A percentile compares a stretch with the other conserved stretches of the same genome.
These are phyloP conservation scores for Boletus reticulatus DNA, from an alignment of 768 basidiomycete genomes.

Conservation along the genomic window DNA sequence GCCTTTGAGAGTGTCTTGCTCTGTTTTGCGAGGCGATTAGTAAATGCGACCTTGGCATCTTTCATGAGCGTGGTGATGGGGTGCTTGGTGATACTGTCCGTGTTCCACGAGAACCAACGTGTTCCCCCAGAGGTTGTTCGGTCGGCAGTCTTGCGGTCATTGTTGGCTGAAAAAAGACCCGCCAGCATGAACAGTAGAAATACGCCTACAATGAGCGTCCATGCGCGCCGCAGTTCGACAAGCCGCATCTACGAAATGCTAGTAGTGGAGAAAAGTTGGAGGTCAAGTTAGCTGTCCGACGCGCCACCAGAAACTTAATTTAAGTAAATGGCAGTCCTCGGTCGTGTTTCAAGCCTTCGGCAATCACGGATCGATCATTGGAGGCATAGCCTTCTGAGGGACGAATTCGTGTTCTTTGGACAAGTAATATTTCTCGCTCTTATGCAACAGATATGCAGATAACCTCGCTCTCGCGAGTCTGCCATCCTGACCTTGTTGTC, in stretches of 20 bases:
- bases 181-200: conserved; percentile 50
- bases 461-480: conserved; percentile 71
- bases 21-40: conserved; percentile 64
- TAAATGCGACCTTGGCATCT: conserved; percentile 75
- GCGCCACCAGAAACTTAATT: background rate
- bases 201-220: conserved; percentile 41
- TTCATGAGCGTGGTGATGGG: conserved; percentile 86
- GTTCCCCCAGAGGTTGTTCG: background rate
- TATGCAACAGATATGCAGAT: conserved; percentile 51
- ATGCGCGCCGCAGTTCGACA: conserved; percentile 27
- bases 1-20: conserved; percentile 78
- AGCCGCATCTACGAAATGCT: conserved; percentile 15
- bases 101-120: conserved; percentile 11
- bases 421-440: conserved; percentile 54
- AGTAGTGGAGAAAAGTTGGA: background rate
- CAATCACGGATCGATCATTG: too few relatives aligned
- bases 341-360: too few relatives aligned
- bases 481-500: background rate
- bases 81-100: conserved; percentile 40
- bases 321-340: too few relatives aligned
- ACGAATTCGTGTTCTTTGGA: too few relatives aligned
- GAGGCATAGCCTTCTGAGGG: too few relatives aligned
- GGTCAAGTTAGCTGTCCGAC: background rate
- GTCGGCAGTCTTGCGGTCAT: conserved; percentile 7
- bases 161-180: conserved; percentile 44